Evolutionary conservation across 169 alveolate species (phyloP), one percentile per base, ranked within the genome.

Genomic region (Babesia gibsoni): DNA sequence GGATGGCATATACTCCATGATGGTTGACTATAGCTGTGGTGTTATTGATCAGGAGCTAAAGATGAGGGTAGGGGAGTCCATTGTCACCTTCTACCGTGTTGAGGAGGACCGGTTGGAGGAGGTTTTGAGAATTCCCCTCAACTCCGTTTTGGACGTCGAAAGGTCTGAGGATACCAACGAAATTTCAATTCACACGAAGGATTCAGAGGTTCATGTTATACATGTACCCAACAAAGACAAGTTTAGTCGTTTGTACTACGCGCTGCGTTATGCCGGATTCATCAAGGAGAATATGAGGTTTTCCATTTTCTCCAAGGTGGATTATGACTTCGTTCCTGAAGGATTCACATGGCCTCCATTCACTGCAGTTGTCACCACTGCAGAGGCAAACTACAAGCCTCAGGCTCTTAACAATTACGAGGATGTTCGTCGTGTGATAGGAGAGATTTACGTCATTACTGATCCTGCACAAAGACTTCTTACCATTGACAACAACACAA

Each of bases 241-340:
- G 16, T 75, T 43, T 58, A 75, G 66, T 37, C 52, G 84, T 27
- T 45, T 87, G 74, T 68, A 67, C 78, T 82, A 87, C 79, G 92
- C 90, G 45, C 70, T 87, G 36, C 88, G 73, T 49, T 87, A 87
- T 33, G 90, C 89, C 25, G 90, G 90, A 16, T 82, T 87, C 85
- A 70, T 87, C 35, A 67, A 49, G 18, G 80, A 82, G 27, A 65
- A 78, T 27, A 37, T 45, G 35, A 58, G 70, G 42, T 43, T 58
- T 14, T 78, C 67, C 56, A 45, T 53, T 5, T 61, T 48, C 74
- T 61, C 73, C 27, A 49, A 64, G 70, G 66, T 58, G 23, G 79
- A 75, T 49, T 37, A 52, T 1, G 29, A 35, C 32, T 54, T 37
- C 41, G 32, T 66, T 8, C 77, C 77, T 0, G 4, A 63, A 5